phyloP scores from a whole-genome alignment of 2,329 filamentous ascomycete genomes.

The Talaromyces islandicus region DNA sequence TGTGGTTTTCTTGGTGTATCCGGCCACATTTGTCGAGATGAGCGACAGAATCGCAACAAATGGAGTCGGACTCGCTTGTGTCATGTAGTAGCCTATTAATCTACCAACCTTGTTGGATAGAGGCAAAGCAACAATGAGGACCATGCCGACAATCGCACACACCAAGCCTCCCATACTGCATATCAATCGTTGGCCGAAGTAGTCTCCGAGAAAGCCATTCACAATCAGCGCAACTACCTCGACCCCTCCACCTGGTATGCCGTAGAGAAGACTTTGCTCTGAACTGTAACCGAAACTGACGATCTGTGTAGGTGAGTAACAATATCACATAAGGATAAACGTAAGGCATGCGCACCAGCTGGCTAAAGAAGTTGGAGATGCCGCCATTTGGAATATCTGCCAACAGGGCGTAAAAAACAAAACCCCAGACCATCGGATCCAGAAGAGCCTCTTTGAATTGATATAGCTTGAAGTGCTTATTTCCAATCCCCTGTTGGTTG shows the following conservation, averaged over 20 bases:
- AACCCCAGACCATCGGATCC: constrained; percentile 57
- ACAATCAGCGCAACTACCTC: constrained; percentile 55
- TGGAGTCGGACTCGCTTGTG: constrained; percentile 52
- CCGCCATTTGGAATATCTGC: constrained; percentile 56
- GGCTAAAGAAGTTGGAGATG: constrained; percentile 56
- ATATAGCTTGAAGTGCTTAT: constrained; percentile 61
- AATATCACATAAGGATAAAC: constrained; percentile 11
- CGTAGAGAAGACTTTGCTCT: constrained; percentile 58
- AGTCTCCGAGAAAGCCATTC: constrained; percentile 54
- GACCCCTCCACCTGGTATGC: constrained; percentile 59
- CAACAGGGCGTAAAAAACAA: constrained; percentile 52
- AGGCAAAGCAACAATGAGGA: constrained; percentile 60
- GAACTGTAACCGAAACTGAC: constrained; percentile 59
- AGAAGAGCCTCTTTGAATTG: constrained; percentile 57
- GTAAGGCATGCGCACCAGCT: constrained; percentile 45
- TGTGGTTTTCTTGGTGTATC: constrained; percentile 51
- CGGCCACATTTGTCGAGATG: constrained; percentile 55
- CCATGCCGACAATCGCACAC: constrained; percentile 53
- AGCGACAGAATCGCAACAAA: constrained; percentile 61
- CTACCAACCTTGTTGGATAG: constrained; percentile 52
- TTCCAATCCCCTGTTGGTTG: constrained; percentile 71
- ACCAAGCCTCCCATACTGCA: constrained; percentile 49
- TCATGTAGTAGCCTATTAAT: constrained; percentile 61
- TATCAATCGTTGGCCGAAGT: constrained; percentile 52
- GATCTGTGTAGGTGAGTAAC: constrained; percentile 31